Conservation (phyloP, 2,329 filamentous ascomycete species). For the Amesomyces nigricolor region DNA sequence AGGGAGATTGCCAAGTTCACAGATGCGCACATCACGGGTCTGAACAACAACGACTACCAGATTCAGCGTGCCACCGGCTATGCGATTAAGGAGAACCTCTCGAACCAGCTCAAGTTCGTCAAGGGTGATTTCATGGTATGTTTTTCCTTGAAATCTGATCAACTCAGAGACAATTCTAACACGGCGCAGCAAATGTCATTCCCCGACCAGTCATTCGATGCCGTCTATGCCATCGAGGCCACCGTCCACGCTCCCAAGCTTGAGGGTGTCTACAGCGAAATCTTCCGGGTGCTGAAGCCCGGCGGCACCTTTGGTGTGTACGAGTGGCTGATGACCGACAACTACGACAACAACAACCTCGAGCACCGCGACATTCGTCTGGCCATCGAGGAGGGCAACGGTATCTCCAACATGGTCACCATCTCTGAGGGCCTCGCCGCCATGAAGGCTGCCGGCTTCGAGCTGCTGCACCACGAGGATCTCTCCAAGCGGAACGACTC, state of each 20-base stretch:
- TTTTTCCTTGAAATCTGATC: not conserved
- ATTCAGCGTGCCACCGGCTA: conserved; percentile 89
- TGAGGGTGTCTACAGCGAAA: conserved; percentile 88
- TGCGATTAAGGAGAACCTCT: conserved; percentile 72
- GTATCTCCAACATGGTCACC: conserved; percentile 96
- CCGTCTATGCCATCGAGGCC: conserved; percentile 94
- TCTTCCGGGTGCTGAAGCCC: conserved; percentile 91
- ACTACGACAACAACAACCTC: conserved; percentile 84
- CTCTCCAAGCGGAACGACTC: conserved; percentile 69
- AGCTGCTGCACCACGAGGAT: conserved; percentile 78
- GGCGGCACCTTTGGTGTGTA: conserved; percentile 95
- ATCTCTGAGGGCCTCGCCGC: conserved; percentile 74
- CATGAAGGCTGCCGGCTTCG: conserved; percentile 83
- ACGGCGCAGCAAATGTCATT: conserved; percentile 80
- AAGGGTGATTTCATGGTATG: conserved; percentile 93
- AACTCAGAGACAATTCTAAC: conserved; percentile 10
- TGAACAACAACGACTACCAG: conserved; percentile 99
- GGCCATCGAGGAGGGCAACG: conserved; percentile 91
- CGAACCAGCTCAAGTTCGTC: conserved; percentile 74
- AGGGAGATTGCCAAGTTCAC: conserved; percentile 96
- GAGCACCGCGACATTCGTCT: conserved; percentile 85
- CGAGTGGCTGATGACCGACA: conserved; percentile 98
- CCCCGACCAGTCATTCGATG: conserved; percentile 85
- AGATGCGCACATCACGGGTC: conserved; percentile 77
- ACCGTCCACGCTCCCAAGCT: conserved; percentile 90